Base-by-base conservation (phyloP, 768 basidiomycete genomes). In the Leccinum boreale region DNA sequence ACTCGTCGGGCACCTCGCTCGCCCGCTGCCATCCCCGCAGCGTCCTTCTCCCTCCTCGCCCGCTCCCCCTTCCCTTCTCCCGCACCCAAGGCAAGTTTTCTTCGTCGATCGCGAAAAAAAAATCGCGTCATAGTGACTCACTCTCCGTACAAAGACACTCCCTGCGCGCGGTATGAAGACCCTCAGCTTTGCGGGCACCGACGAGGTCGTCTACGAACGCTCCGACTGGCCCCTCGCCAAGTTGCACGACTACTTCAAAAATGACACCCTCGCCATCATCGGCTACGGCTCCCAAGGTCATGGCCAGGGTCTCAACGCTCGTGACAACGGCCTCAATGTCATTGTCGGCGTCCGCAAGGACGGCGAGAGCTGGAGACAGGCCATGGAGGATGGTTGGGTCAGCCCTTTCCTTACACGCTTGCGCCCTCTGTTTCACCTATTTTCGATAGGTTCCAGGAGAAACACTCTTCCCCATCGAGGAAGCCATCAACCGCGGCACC, bases 171-270 rank as follows among this genome's bases (percentile, higher is more conserved):
- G 94, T 57, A 70, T 97, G 66, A 96, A 98, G 80, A 94, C 94
- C 52, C 90, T 98, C 68, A 89, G 96, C 81, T 97, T 98, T 77
- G 94, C 95, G 54, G 95, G 94, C 67, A 87, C 89, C 58, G 84
- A 94, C 71, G 94, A 98, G 79, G 83, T 84, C 62, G 92, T 98
- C 48, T 98, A 95, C 70, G 95, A 98, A 79, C 92, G 92, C 62
- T 84, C 83, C 66, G 97, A 99, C 84, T 99, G 97, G 97, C 97
- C 97, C 35, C 79, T 96, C 61, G 86, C 93, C 60, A 98, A 92
- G 79, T 87, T 99, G 71, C 96, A 98, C 75, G 94, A 98, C 74
- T 99, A 96, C 84, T 97, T 99, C 85, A 98, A 98, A 78, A 90
- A 98, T 72, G 97, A 99, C 77, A 98, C 95, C 64, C 92, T 99